Base-by-base conservation (phyloP, 306 rosid species). In the Glycine latifolia region DNA sequence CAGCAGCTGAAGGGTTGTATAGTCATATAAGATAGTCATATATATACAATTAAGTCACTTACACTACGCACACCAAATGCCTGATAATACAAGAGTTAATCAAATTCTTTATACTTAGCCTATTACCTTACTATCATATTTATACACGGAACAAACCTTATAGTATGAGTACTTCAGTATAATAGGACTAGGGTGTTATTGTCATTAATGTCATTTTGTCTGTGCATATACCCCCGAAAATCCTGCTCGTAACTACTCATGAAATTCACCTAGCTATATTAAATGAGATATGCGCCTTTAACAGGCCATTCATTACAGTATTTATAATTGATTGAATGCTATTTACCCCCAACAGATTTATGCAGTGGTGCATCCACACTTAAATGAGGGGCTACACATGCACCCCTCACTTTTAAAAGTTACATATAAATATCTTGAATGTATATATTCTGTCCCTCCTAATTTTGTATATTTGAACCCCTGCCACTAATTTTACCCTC, bases 191-290 rank as follows among this genome's bases (percentile, higher is more conserved):
- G 9, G 49, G 55, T 17, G 7, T 14, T 69, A 4, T n/a, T 66
- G 56, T 41, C 50, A 7, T n/a, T 56, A 4, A n/a, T 67, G 58
- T 43, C 65, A 67, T 79, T 71, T 78, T 58, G 39, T 48, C 48
- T 33, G 31, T 48, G 26, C 81, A 73, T 9, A 55, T 15, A 79
- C 39, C 72, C n/a, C 33, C 12, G 14, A 5, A 37, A 63, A 60
- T 26, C 16, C 56, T 6, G 60, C 54, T 73, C 13, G 3, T 15
- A 55, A 60, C 71, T 10, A 79, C 16, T 68, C 17, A 16, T 37
- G 61, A 78, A 84, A 74, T 69, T 79, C 62, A 62, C 59, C 81
- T 17, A 56, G 26, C 71, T 58, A 84, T 39, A 52, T 68, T 68
- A 69, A 54, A 68, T 60, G 79, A 31, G 62, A 66, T 41, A 39